Base-by-base conservation (phyloP, 192 early-diverging fungal species). In the Paraglomus occultum region DNA sequence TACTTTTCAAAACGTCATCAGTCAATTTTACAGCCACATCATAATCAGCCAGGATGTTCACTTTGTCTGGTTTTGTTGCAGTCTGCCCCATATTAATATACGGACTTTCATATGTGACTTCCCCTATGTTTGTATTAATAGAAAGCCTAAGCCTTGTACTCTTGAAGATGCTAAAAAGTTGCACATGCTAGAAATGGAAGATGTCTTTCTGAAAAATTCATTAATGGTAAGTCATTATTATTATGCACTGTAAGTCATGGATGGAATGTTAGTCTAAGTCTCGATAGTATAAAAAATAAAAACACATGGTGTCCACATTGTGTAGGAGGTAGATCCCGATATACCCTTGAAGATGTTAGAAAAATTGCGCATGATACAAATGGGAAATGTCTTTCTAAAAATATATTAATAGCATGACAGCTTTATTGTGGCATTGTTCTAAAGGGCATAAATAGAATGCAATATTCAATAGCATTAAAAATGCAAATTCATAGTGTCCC, bases 401-500 rank as follows among this genome's bases (percentile, higher is more conserved):
- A 59, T 59, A 59, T 42, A 59, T 59, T 59, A 59, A 59, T 59
- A 59, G 7, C 38, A 40, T 5, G 8, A 59, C 57, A 59, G 57
- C 57, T 59, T 59, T 59, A 59, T 59, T 59, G 57, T 58, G 55
- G 22, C 22, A 8, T 59, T 59, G 57, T 59, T 59, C 38, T 59
- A 59, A 59, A 59, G 38, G 38, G 57, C 57, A 59, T 59, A 40
- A 59, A 59, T 59, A 40, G 38, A 59, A 59, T 59, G 57, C 57
- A 59, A 59, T 40, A 59, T 23, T 59, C n/a, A 59, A 59, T 40
- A 59, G 57, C 57, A 59, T 59, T 59, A 59, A 43, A 59, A 59
- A 59, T 59, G 57, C 57, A 59, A 42, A 59, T 59, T 59, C 38
- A 59, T 59, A 40, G 57, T 42, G 12, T 59, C 38, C 38, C 57